Conservation (phyloP, 306 rosid species). For the Castanopsis chinensis region DNA sequence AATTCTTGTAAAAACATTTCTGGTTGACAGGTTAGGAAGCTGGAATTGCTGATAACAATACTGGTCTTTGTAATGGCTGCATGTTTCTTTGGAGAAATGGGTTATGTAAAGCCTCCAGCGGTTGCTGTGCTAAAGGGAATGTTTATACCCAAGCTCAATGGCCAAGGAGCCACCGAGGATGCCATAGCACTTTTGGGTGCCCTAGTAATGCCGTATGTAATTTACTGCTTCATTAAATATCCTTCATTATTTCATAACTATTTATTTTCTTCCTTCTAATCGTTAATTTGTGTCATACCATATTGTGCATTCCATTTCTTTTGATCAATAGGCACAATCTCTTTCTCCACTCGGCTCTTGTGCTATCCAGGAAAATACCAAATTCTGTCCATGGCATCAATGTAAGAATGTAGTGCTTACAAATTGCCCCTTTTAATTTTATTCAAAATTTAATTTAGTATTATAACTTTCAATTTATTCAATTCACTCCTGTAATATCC, state of each 20-base stretch:
- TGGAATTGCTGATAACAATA: no score
- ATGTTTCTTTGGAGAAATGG: neutral
- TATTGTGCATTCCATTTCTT: neutral
- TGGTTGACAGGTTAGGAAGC: neutral
- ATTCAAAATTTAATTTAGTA: no score
- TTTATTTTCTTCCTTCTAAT: neutral
- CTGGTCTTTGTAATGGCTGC: no score
- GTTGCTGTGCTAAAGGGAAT: constrained; percentile 40
- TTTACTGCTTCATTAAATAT: neutral
- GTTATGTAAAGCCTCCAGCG: constrained; percentile 72
- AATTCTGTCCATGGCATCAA: constrained; percentile 70
- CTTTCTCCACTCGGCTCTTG: constrained; percentile 45
- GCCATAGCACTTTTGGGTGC: constrained; percentile 93
- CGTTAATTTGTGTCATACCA: neutral
- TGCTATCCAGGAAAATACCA: constrained; percentile 58
- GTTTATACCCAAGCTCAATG: constrained; percentile 69
- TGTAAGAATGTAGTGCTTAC: constrained; percentile 30
- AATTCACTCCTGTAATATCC: no score
- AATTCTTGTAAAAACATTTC: no score
- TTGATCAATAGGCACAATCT: constrained; percentile 72
- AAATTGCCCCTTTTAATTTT: no score
- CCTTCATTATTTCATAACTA: no score
- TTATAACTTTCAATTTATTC: no score
- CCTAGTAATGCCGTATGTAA: constrained; percentile 79
- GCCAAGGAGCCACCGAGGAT: neutral